Evolutionary conservation across 176 grass and related monocot genomes (phyloP).

Genomic region (Cenchrus americanus): DNA sequence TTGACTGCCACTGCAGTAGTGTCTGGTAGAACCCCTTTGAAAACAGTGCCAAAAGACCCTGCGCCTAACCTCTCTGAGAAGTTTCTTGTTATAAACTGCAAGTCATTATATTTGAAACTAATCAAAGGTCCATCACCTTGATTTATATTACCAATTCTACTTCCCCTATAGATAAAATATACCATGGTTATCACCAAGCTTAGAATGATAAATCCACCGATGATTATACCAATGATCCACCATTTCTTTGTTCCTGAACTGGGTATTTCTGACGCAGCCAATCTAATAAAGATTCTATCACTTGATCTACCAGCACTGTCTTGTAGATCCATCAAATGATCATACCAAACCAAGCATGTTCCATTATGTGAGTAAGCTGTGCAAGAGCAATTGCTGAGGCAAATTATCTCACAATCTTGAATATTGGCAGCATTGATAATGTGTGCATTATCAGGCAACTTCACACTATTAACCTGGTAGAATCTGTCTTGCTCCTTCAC

Average conservation of each 20-base stretch:
- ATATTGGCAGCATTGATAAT: not conserved
- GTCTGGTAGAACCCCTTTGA: constrained; percentile 42
- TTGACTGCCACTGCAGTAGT: constrained; percentile 49
- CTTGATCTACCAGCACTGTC: not conserved
- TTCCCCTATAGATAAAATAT: not conserved
- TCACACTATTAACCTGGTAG: constrained; percentile 3
- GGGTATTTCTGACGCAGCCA: constrained; percentile 43
- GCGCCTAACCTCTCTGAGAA: constrained; percentile 54
- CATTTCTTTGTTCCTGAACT: constrained; percentile 16
- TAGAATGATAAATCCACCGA: not conserved
- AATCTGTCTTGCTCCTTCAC: constrained; percentile 33
- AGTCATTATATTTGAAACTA: constrained; percentile 44
- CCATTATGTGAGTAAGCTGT: constrained; percentile 41
- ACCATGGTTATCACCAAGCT: not conserved
- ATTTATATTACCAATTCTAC: not conserved
- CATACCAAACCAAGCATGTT: constrained; percentile 48
- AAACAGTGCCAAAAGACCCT: constrained; percentile 57
- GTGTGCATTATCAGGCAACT: constrained; percentile 29
- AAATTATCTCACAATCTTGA: constrained; percentile 13
- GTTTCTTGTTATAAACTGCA: constrained; percentile 47
- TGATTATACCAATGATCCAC: constrained; percentile 11
- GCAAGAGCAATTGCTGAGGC: constrained; percentile 48
- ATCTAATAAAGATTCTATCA: constrained; percentile 44
- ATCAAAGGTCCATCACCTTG: constrained; percentile 2
- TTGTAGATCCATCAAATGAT: constrained; percentile 47